phyloP scores from a whole-genome alignment of 2,329 filamentous ascomycete species.

The Diaporthe sp. region DNA sequence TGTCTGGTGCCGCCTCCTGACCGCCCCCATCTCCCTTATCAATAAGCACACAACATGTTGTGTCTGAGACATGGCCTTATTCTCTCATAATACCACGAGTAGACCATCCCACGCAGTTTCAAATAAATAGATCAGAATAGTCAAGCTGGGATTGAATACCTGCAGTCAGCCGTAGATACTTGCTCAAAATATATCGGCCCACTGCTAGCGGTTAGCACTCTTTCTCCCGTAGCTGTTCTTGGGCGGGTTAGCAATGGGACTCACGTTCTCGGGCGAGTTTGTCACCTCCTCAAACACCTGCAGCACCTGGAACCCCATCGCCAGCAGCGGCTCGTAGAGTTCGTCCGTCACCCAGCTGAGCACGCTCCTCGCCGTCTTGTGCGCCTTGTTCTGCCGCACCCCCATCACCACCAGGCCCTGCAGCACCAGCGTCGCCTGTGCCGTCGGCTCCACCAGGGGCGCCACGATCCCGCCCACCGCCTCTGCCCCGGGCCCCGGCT shows the following conservation, averaged over 20 bases:
- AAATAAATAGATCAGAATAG: not conserved
- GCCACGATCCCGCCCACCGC: conserved; percentile 82
- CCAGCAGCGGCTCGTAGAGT: conserved; percentile 77
- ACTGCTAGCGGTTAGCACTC: conserved; percentile 24
- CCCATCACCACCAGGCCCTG: conserved; percentile 86
- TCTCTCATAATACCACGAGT: not conserved
- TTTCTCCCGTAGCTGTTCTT: not conserved
- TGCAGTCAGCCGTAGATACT: not conserved
- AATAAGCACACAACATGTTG: not conserved
- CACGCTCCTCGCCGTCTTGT: conserved; percentile 79
- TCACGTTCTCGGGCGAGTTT: conserved; percentile 68
- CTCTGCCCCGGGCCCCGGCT: conserved; percentile 57
- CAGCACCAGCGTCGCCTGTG: conserved; percentile 76
- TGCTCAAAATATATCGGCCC: conserved; percentile 36
- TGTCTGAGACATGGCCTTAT: conserved; percentile 9
- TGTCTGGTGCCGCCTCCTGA: not conserved
- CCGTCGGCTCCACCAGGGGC: conserved; percentile 78
- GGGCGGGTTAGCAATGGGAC: conserved; percentile 40
- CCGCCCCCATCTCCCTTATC: not conserved
- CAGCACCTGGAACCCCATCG: conserved; percentile 84
- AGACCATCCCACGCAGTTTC: not conserved
- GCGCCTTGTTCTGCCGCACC: conserved; percentile 83
- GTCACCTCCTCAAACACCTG: conserved; percentile 88
- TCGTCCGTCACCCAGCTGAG: conserved; percentile 85
- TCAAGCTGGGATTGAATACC: not conserved